Base-by-base conservation (phyloP, 768 basidiomycete genomes). In the Phlebiopsis gigantea region DNA sequence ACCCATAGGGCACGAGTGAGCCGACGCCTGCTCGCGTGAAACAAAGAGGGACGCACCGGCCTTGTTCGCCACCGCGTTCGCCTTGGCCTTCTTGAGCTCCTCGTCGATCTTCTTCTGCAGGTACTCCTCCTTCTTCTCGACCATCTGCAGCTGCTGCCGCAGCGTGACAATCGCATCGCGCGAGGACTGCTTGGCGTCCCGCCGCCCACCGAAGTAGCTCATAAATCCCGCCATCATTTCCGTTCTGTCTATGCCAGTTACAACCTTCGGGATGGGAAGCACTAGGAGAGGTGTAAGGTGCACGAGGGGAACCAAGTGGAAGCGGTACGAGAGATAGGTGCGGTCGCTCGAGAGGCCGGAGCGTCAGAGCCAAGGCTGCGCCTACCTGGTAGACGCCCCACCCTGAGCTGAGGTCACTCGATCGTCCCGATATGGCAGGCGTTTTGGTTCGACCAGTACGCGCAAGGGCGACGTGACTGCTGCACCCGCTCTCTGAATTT, bases 111-210 rank as follows among this genome's bases (percentile, higher is more conserved):
- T 93, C 83, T 90, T 94, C 79, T 89, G 87, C 60, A 98, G 76
- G 72, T 91, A 80, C 71, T 98, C 96, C 77, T 98, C 97, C 79
- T 96, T 98, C 79, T 96, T 98, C 83, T 98, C 94, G 63, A 98
- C 85, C 86, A 96, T 89, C 73, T 92, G 84, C 60, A 98, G 81
- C 71, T 98, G 94, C 74, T 96, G 88, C 66, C 96, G 84, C 63
- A 99, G 78, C 45, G 80, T 81, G 58, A 98, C 89, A 71, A 99
- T 99, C 47, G 97, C 92, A 69, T 97, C 92, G 61, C 93, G 81
- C 45, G 96, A 87, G 25, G 86, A 77, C 73, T 88, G 84, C 72
- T 90, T 91, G 22, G 91, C 80, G 68, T 95, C 89, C 63, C 84
- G 82, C 61, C 85, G 81, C 49, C 88, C 86, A 12, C 87, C 88